Evolutionary conservation across 345 rosid genomes (phyloP).

Genomic region (Camelina neglecta): DNA sequence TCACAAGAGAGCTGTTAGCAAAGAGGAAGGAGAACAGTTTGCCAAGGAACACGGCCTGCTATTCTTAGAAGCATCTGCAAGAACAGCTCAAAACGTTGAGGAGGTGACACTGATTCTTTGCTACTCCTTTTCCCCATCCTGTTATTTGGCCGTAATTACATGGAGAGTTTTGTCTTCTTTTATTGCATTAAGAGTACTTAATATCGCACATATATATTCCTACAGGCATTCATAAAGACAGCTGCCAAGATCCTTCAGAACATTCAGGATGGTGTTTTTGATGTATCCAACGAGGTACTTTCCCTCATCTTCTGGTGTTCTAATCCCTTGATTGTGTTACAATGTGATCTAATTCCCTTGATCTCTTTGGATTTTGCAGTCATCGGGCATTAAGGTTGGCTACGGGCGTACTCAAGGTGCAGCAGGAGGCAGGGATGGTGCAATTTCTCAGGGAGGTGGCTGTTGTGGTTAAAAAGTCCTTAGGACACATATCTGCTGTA

Average conservation of each 20-base stretch:
- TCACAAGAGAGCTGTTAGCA: constrained; percentile 90
- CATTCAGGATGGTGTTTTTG: constrained; percentile 86
- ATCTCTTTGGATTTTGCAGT: constrained; percentile 53
- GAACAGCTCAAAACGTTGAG: constrained; percentile 97
- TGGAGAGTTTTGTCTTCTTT: background rate
- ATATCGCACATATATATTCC: background rate
- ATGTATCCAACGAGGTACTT: constrained; percentile 84
- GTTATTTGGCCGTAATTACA: background rate
- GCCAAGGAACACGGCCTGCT: constrained; percentile 92
- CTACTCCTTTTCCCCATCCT: background rate
- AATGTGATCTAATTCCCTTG: background rate
- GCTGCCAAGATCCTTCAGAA: constrained; percentile 93
- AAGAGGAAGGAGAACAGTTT: constrained; percentile 98
- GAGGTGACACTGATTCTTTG: constrained; percentile 57
- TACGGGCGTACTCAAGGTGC: constrained; percentile 80
- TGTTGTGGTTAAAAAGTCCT: constrained; percentile 59
- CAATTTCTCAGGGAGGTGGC: constrained; percentile 73
- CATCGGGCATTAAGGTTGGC: constrained; percentile 90
- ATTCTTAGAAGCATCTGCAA: constrained; percentile 95
- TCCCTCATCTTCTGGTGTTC: background rate
- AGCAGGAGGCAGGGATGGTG: constrained; percentile 76
- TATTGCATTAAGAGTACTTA: background rate
- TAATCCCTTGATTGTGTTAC: background rate
- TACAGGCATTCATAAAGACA: constrained; percentile 87
- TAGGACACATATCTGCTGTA: constrained; percentile 27